These are phyloP conservation scores for Exophiala calicioides DNA, from an alignment of 2,329 filamentous ascomycete genomes.

Conservation along the genomic window DNA sequence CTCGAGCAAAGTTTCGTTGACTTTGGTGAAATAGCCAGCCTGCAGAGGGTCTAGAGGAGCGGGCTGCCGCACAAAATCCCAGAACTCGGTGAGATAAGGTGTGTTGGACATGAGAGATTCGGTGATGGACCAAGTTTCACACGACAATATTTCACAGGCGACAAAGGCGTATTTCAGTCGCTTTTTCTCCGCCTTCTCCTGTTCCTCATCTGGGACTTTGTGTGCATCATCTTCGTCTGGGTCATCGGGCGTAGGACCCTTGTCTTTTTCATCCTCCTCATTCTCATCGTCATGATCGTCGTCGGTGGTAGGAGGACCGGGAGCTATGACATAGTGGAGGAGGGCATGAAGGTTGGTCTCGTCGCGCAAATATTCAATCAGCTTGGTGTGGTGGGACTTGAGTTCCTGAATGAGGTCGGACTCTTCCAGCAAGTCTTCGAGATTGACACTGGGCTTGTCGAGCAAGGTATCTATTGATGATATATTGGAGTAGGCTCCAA, in stretches of 20 bases:
- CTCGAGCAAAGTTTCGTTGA: slow-evolving; percentile 95
- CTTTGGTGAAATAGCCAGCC: slow-evolving; percentile 97
- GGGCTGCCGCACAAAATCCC: slow-evolving; percentile 82
- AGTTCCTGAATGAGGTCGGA: slow-evolving; percentile 95
- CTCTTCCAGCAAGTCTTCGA: slow-evolving; percentile 95
- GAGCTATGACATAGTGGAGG: slow-evolving; percentile 87
- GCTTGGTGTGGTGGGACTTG: slow-evolving; percentile 96
- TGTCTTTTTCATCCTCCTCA: slow-evolving; percentile 43
- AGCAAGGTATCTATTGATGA: slow-evolving; percentile 95
- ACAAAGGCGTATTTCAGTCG: slow-evolving; percentile 93
- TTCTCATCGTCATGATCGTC: slow-evolving; percentile 56
- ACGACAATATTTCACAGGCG: slow-evolving; percentile 88
- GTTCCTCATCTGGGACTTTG: slow-evolving; percentile 39
- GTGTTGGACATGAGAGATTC: slow-evolving; percentile 88
- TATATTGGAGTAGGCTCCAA: slow-evolving; percentile 97
- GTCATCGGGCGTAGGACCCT: slow-evolving; percentile 23
- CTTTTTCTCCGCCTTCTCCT: slow-evolving; percentile 82
- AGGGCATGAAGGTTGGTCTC: slow-evolving; percentile 80
- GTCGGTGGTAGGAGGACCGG: slow-evolving; percentile 56
- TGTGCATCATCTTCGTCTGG: slow-evolving; percentile 29
- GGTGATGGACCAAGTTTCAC: slow-evolving; percentile 95
- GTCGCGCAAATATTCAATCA: slow-evolving; percentile 92
- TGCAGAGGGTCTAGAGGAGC: slow-evolving; percentile 87
- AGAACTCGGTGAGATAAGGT: slow-evolving; percentile 77
- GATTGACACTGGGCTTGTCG: slow-evolving; percentile 89